These are phyloP conservation scores for Dillenia turbinata DNA, from an alignment of 164 flowering plant species.

Conservation along the genomic window DNA sequence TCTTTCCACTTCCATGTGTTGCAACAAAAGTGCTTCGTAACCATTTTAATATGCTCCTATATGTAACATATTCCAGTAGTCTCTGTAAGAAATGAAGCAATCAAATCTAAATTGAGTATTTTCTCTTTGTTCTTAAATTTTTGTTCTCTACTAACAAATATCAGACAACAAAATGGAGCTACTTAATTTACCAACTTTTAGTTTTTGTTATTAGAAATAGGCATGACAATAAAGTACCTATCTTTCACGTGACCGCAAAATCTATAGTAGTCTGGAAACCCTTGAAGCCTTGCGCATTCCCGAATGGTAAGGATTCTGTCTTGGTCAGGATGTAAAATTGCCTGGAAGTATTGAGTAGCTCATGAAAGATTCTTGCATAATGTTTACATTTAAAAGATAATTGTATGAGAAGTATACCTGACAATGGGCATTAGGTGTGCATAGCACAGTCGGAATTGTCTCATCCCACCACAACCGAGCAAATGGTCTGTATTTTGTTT, in stretches of 20 bases:
- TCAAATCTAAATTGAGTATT: too few species aligned
- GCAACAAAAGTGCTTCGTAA: too few species aligned
- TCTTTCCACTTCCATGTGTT: too few species aligned
- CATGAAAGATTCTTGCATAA: slow-evolving; percentile 1
- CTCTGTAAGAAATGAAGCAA: too few species aligned
- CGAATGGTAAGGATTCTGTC: slow-evolving; percentile 53
- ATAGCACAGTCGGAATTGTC: slow-evolving; percentile 49
- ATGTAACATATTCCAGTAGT: too few species aligned
- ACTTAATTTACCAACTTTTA: too few species aligned
- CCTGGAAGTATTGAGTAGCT: slow-evolving; percentile 19
- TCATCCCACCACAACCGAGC: slow-evolving; percentile 79
- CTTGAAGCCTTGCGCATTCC: slow-evolving; percentile 59
- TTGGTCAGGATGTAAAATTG: slow-evolving; percentile 56
- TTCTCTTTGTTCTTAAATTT: too few species aligned
- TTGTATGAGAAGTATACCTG: slow-evolving; percentile 26
- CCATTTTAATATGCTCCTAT: too few species aligned
- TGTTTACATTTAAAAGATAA: not conserved
- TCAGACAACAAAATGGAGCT: too few species aligned
- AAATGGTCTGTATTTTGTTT: slow-evolving; percentile 37
- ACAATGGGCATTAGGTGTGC: slow-evolving; percentile 31
- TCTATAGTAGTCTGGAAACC: slow-evolving; percentile 57
- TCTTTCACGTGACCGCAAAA: slow-evolving; percentile 43
- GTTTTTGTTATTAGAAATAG: too few species aligned
- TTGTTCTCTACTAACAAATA: too few species aligned
- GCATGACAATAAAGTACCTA: slow-evolving; percentile 23